Base-by-base conservation (phyloP, 225 moss, liverwort and hornwort species). In the Pleurozium schreberi region DNA sequence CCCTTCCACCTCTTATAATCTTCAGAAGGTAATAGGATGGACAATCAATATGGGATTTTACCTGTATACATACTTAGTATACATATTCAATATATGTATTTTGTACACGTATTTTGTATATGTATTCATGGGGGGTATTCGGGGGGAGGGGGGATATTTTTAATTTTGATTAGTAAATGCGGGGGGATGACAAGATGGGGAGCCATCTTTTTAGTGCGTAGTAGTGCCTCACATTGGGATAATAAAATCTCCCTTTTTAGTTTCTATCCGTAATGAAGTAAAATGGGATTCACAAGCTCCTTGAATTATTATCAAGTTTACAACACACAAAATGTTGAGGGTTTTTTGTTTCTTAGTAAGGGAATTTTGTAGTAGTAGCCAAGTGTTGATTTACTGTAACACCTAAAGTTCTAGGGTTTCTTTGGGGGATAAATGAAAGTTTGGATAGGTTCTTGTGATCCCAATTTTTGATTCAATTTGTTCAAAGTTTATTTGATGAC, bases 351-450 rank as follows among this genome's bases (percentile, higher is more conserved):
- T 76, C 5, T 21, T 36, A 5, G 22, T 22, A 14, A 20, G 5
- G 18, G 5, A 50, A 13, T 21, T n/a, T 34, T 49, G 12, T 20
- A 20, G 20, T 33, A 28, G 17, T 18, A 23, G 6, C 14, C 0
- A 4, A 10, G 47, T 74, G 30, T 28, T 23, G 59, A 30, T 73
- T 74, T 47, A n/a, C n/a, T n/a, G n/a, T n/a, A 31, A 18, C 11
- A 0, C 6, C 22, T 11, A 18, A 18, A 14, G 0, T 42, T 8
- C 9, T 0, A 26, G 4, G 4, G 4, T 14, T 1, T 0, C 5
- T 2, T 69, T 0, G 0, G 1, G 1, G 5, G 15, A 71, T 18
- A 47, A 11, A 31, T 49, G 17, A 19, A 75, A 11, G 18, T 49
- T 47, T 31, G 2, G 31, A 7, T 7, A 19, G 1, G 18, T 11